Base-by-base conservation (phyloP, 1,284 basidiomycete species). In the Ceratorhiza oryzae-sativae region DNA sequence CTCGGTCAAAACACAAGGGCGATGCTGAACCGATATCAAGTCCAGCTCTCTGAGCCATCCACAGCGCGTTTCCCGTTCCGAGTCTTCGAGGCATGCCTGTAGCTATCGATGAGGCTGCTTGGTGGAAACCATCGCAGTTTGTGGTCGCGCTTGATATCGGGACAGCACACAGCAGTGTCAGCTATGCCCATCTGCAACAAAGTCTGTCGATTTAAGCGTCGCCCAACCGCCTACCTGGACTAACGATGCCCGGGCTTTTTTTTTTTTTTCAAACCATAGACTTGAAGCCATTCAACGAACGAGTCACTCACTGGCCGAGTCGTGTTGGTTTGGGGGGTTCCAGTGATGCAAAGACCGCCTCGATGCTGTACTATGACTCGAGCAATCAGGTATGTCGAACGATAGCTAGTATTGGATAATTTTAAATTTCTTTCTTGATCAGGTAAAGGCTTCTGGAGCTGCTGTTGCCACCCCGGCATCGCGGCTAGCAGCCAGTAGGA, bases 301-400 rank as follows among this genome's bases (percentile, higher is more conserved):
- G 63, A 4, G 63, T 67, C 3, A 67, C 49, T 15, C 63, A 67
- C 18, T 67, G 63, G 63, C 63, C 63, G n/a, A 49, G 49, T 2
- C 61, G 48, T 1, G 48, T 32, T 6, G 70, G 53, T 20, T 10
- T 36, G 42, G 51, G 49, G 18, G 42, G 59, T 6, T 45, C 59
- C 18, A 61, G 41, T 56, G 46, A 58, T 25, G 27, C 48, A 15
- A 73, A 73, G 48, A 65, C 71, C 20, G 48, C 73, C 3, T 72
- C 59, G 15, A 13, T 59, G 27, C 41, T 73, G 13, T 71, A 46
- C 13, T 73, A 73, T 49, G 62, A 73, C 48, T 53, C 48, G 1
- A 25, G 20, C 18, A 58, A 55, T 12, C 23, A 71, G 51, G 71
- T 72, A 46, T 36, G 15, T 45, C 6, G n/a, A 45, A 45, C 18